Conservation (phyloP, 2,329 filamentous ascomycete species). For the Aspergillus hortae region DNA sequence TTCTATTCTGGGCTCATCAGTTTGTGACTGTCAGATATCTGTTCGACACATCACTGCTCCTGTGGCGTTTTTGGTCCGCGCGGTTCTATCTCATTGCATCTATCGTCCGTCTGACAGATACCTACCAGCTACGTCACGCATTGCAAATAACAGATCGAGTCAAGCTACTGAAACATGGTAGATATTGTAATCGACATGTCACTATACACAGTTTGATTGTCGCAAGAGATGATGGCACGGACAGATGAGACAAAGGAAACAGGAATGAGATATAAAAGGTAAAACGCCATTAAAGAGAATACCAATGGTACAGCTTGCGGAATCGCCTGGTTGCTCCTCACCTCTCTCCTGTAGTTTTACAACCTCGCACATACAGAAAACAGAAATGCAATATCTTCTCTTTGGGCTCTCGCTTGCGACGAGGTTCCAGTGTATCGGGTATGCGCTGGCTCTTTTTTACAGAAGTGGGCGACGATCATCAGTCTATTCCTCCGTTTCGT, state of each 20-base stretch:
- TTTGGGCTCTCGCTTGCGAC: too few relatives aligned
- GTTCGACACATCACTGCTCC: too few relatives aligned
- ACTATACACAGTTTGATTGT: neutral
- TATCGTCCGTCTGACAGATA: too few relatives aligned
- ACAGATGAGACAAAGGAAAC: conserved; percentile 3
- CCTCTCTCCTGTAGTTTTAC: neutral
- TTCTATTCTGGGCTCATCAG: too few relatives aligned
- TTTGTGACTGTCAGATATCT: too few relatives aligned
- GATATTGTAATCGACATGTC: neutral
- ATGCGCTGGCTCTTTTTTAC: neutral
- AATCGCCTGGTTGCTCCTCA: neutral
- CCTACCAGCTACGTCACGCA: too few relatives aligned
- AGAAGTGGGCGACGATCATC: neutral
- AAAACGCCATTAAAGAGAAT: conserved; percentile 28
- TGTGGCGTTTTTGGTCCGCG: too few relatives aligned
- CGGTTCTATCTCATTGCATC: too few relatives aligned
- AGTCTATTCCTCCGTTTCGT: neutral
- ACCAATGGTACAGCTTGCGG: conserved; percentile 11
- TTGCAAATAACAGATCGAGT: too few relatives aligned
- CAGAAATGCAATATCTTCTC: too few relatives aligned
- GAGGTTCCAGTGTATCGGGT: neutral
- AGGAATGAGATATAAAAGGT: conserved; percentile 16
- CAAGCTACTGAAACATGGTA: neutral
- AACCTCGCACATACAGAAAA: too few relatives aligned
- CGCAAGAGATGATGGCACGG: conserved; percentile 3